Conservation (phyloP, 768 basidiomycete species). For the Auriscalpium microsporum region DNA sequence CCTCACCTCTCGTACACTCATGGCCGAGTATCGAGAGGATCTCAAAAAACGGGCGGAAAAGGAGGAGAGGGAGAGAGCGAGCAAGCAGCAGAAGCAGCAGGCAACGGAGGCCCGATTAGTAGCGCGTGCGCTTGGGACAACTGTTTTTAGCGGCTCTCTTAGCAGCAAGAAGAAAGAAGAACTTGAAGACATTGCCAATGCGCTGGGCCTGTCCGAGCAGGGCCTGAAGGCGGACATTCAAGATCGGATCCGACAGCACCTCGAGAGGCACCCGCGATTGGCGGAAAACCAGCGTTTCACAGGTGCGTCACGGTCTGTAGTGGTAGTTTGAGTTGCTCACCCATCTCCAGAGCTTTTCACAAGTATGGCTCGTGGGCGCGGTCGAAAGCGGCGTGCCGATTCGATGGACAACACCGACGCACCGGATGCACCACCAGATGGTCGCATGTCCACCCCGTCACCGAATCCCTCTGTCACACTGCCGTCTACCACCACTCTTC, state of each 20-base stretch:
- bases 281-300: not conserved
- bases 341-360: not conserved
- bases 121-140: too few relatives aligned
- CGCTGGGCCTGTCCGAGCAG: not conserved
- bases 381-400: not conserved
- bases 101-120: not conserved
- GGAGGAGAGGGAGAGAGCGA: not conserved
- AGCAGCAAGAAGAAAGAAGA: not conserved
- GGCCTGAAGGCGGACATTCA: not conserved
- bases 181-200: not conserved
- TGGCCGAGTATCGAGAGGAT: not conserved
- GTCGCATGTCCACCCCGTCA: not conserved
- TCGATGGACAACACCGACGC: not conserved
- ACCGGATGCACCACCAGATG: not conserved
- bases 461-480: not conserved
- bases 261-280: not conserved
- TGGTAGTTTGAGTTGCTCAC: too few relatives aligned
- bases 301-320: not conserved
- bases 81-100: not conserved
- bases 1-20: not conserved
- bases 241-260: not conserved
- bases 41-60: not conserved
- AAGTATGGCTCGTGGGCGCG: not conserved
- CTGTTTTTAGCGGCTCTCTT: not conserved
- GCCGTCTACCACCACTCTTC: too few relatives aligned